Evolutionary conservation across 179 eudicot genomes (phyloP), one percentile per base, ranked within the genome.

Genomic region (Corrigiola litoralis): DNA sequence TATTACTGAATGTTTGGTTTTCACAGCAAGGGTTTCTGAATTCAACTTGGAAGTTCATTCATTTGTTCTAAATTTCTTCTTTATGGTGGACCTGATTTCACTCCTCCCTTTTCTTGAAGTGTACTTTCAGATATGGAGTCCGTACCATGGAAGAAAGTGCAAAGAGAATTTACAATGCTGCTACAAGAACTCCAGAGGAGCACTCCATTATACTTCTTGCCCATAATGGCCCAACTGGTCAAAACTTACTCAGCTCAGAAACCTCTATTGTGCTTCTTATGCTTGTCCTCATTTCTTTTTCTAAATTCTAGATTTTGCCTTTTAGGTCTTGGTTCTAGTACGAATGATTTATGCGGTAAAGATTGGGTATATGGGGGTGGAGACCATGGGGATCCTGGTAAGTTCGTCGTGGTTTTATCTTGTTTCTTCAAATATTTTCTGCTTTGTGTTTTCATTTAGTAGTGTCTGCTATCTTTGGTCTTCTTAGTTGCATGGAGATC

Each of bases 171-270:
- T 80, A 46, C 36, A 61, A 78, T 55, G 85, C 90, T 74, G 95
- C 96, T 72, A 17, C 70, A 24, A 79, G 84, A 52, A 61, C 85
- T 51, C 96, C 92, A 31, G 68, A 74, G 54, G 81, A 79, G 61
- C 90, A 92, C 68, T 82, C 81, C 16, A 55, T 87, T 53, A 66
- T 92, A 65, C 23, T 92, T 58, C 98, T 92, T 58, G 95, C 96
- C 63, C 98, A 92, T 72, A 92, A 92, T 73, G 98, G 98, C 33
- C 98, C 98, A 45, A 85, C 84, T 69, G 98, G 98, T 92, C 18
- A 25, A 13, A 33, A 13, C 10, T 27, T 80, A 20, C 54, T 32
- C 41, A 47, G 41, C 4, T 53, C 11, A 59, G 21, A 46, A 47
- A 41, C 32, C 47, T 45, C 16, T 62, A 11, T 9, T 33, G 11